Conservation (phyloP, 2,329 filamentous ascomycete species). For the Bisporella sp. region DNA sequence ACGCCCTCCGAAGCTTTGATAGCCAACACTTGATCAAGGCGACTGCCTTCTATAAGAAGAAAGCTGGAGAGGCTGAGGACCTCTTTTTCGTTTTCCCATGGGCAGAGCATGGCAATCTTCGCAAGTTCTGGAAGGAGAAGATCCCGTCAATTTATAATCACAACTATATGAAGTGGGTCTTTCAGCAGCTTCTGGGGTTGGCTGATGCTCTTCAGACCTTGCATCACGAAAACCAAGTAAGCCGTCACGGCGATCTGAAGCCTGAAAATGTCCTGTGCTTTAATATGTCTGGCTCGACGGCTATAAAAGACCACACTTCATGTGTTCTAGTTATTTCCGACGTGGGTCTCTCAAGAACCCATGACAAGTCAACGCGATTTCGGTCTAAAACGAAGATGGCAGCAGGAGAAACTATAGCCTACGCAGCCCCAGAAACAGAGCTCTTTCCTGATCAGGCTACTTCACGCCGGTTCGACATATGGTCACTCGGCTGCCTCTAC, state of each 20-base stretch:
- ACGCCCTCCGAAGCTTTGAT: neutral
- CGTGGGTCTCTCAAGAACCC: slow-evolving; percentile 14
- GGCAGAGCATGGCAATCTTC: slow-evolving; percentile 2
- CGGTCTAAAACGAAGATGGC: neutral
- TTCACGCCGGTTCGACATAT: slow-evolving; percentile 20
- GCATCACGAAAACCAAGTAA: slow-evolving; percentile 6
- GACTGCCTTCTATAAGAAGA: slow-evolving; percentile 2
- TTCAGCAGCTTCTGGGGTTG: neutral
- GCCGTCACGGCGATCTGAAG: slow-evolving; percentile 27
- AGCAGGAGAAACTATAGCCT: slow-evolving; percentile 2
- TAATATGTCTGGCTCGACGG: neutral
- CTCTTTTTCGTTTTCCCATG: slow-evolving; percentile 2
- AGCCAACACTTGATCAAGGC: slow-evolving; percentile 2
- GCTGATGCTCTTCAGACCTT: neutral
- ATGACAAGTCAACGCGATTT: slow-evolving; percentile 1
- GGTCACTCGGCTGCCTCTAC: slow-evolving; percentile 22
- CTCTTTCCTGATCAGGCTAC: neutral
- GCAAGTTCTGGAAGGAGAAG: slow-evolving; percentile 2
- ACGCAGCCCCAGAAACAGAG: slow-evolving; percentile 15
- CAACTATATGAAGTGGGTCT: neutral
- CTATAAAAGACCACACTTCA: slow-evolving; percentile 3
- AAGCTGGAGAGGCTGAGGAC: neutral
- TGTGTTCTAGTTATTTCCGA: slow-evolving; percentile 12
- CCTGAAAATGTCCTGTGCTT: slow-evolving; percentile 22
- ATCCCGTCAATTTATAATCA: neutral